A percentile compares a stretch with the other conserved stretches of the same genome.
phyloP scores from a whole-genome alignment of 495 filamentous ascomycete species.

The Talaromyces borbonicus region DNA sequence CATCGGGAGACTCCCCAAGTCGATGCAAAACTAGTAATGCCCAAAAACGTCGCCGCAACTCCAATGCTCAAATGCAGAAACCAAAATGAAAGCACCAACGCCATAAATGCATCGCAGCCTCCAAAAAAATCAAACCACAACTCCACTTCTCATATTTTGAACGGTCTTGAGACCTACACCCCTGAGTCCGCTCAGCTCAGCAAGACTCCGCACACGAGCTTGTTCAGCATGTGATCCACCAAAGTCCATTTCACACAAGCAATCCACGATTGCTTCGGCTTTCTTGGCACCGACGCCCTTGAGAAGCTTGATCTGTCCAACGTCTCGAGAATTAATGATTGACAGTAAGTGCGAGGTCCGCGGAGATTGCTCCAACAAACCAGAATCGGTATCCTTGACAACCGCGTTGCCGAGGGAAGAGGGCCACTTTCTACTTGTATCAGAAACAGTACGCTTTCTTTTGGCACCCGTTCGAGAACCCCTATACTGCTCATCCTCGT shows the following conservation, averaged over 20 bases:
- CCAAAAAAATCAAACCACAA: constrained; percentile 21
- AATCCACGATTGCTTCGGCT: constrained; percentile 44
- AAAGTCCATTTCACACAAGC: constrained; percentile 39
- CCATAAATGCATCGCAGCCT: constrained; percentile 8
- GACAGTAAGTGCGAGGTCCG: constrained; percentile 60
- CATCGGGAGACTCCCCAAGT: no score
- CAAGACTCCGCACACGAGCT: constrained; percentile 32
- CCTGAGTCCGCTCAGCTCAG: constrained; percentile 37
- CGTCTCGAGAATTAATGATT: constrained; percentile 79
- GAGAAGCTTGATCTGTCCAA: constrained; percentile 54
- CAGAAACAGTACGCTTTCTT: constrained; percentile 29
- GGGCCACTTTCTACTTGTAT: constrained; percentile 14
- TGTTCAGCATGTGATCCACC: constrained; percentile 9
- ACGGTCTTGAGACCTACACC: constrained; percentile 44
- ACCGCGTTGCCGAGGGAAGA: constrained; percentile 13
- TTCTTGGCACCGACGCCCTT: constrained; percentile 53
- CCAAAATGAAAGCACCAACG: constrained; percentile 2
- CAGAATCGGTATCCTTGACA: constrained; percentile 17
- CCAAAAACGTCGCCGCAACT: constrained; percentile 2
- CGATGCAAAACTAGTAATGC: background rate
- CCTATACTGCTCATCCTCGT: constrained; percentile 24
- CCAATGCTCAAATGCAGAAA: constrained; percentile 2
- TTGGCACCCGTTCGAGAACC: constrained; percentile 28
- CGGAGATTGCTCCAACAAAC: constrained; percentile 41
- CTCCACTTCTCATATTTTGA: constrained; percentile 43